Evolutionary conservation across 768 basidiomycete species (phyloP), one percentile per base, ranked within the genome.

Genomic region (Russula abietina): DNA sequence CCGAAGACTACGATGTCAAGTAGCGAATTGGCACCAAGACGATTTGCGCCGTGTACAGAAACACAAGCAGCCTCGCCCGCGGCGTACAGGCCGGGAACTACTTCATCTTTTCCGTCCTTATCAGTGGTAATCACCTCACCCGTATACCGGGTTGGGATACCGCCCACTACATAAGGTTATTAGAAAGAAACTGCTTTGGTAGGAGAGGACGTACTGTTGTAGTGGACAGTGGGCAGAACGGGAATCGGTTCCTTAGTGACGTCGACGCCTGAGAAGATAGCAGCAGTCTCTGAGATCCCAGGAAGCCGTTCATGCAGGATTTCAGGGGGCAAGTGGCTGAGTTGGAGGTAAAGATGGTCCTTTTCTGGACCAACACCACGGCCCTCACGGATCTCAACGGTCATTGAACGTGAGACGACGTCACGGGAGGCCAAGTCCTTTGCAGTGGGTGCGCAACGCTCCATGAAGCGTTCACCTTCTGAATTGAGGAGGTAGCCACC

Each of bases 191-290:
- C 39, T 45, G 49, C 17, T 17, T 22, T 10, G 28, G 12, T 17
- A 4, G 24, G 2, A 41, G 32, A 48, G 22, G 14, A 79, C 92
- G 77, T 75, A 96, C 93, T 94, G 75, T 98, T 98, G 78, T 98
- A 98, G 77, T 98, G 96, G 38, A 97, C 97, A 45, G 97, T 99
- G 33, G 97, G 97, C 66, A 99, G 77, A 30, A 99, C 97, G 41
- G 97, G 97, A 70, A 99, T 99, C 39, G 97, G 97, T 74, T 98
- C 96, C 80, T 99, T 98, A 66, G 97, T 98, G 61, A 99, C 97
- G 75, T 99, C 97, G 64, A 98, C 97, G 74, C 97, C 97, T 68
- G 92, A 84, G 79, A 99, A 99, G 73, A 99, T 98, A 60, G 97
- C 90, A 24, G 97, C 97, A 10, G 97, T 99, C 80, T 99, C 97